phyloP scores from a whole-genome alignment of 805 yeast genomes.

The Lachancea thermotolerans region DNA sequence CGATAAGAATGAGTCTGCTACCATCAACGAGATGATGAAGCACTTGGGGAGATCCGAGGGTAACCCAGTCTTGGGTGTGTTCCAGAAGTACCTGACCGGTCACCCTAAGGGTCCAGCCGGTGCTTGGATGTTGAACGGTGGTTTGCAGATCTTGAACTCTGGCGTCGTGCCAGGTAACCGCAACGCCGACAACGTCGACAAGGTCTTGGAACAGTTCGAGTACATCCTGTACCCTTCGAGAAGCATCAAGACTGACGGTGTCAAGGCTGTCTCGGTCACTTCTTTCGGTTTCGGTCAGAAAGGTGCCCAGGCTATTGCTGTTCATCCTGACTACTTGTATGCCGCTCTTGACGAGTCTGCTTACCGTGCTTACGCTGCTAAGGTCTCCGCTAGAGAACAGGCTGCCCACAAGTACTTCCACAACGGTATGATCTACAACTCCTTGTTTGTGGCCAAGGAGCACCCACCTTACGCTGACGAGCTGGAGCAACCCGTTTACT shows the following conservation, averaged over 20 bases:
- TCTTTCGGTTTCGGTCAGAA: slow-evolving; percentile 99
- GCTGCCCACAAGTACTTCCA: slow-evolving; percentile 92
- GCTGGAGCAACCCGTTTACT: slow-evolving; percentile 82
- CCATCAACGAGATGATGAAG: slow-evolving; percentile 85
- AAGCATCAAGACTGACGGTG: slow-evolving; percentile 89
- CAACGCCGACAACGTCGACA: slow-evolving; percentile 95
- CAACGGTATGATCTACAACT: slow-evolving; percentile 84
- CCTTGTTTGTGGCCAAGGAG: slow-evolving; percentile 88
- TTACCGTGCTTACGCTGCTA: slow-evolving; percentile 63
- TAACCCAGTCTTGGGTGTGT: slow-evolving; percentile 94
- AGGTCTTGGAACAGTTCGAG: slow-evolving; percentile 71
- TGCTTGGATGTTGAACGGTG: slow-evolving; percentile 99
- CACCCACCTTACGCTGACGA: slow-evolving; percentile 89
- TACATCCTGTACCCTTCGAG: slow-evolving; percentile 92
- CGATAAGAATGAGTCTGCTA: slow-evolving; percentile 94
- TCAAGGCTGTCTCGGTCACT: slow-evolving; percentile 94
- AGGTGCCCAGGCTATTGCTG: slow-evolving; percentile 92
- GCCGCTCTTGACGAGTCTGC: slow-evolving; percentile 69
- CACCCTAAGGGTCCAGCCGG: slow-evolving; percentile 99
- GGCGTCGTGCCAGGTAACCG: slow-evolving; percentile 98
- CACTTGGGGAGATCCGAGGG: slow-evolving; percentile 97
- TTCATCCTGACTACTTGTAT: slow-evolving; percentile 89
- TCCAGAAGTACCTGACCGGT: slow-evolving; percentile 98
- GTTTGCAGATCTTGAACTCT: slow-evolving; percentile 80
- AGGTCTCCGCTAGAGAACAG: slow-evolving; percentile 77